Evolutionary conservation across 352 stramenopile genomes (phyloP), one percentile per base, ranked within the genome.

Genomic region (Phytophthora capsici): DNA sequence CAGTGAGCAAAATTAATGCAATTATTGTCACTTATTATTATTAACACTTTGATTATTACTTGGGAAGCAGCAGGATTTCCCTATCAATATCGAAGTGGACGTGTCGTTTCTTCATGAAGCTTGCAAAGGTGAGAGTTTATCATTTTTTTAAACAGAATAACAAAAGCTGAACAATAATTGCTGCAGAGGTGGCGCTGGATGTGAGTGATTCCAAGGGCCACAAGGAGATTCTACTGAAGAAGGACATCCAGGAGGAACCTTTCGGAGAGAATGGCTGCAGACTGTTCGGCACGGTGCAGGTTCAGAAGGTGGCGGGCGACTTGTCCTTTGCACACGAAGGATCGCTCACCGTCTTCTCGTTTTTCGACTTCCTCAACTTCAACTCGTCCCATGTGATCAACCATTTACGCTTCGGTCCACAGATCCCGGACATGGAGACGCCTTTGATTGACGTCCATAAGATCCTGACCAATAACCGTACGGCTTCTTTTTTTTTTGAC

Each of bases 331-430:
- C 82, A n/a, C 88, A 96, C 57, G 82, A 86, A 53, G 88, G 88
- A 32, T 90, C 86, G 65, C 68, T 96, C 64, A 93, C 86, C 37
- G 86, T 96, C 57, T 94, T 94, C 66, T 93, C 82, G 44, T 93
- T 94, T 59, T 75, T 84, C 54, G 86, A 96, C 38, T 95, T 96
- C 57, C 82, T 96, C 71, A 90, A 93, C 60, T 96, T 96, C 61
- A 96, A 96, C 66, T 88, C 88, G 51, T 95, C 86, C 38, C 88
- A 96, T 66, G 76, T 86, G 51, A 61, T 96, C 55, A 90, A 93
- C 67, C 71, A 83, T 50, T 61, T 96, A 57, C 75, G 79, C 54
- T 94, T 96, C 50, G 88, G 88, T 1, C 88, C 86, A 22, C 57
- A 75, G 20, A 91, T 95, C 47, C 85, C 86, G 9, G 78, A 93